Conservation (phyloP, 1,284 basidiomycete genomes). For the Rhizoctonia solani region DNA sequence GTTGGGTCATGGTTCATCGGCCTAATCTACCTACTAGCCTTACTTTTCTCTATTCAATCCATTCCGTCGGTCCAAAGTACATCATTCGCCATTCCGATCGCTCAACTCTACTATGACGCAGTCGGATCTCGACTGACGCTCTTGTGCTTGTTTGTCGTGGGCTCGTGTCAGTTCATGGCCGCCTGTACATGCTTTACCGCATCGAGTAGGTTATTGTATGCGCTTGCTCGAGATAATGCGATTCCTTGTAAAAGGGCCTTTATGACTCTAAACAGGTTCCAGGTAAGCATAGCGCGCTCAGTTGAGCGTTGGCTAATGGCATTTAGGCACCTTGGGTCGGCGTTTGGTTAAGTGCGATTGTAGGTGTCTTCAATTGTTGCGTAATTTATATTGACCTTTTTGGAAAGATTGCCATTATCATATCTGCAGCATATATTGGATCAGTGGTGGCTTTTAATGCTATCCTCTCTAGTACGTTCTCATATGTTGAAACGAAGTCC, state of each 20-base stretch:
- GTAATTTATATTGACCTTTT: slow-evolving; percentile 47
- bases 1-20: slow-evolving; percentile 65
- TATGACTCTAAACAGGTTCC: slow-evolving; percentile 57
- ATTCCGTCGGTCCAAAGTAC: slow-evolving; percentile 56
- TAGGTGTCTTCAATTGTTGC: slow-evolving; percentile 42
- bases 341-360: slow-evolving; percentile 50
- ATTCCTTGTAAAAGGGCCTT: slow-evolving; percentile 54
- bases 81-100: slow-evolving; percentile 59
- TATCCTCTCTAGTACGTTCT: slow-evolving; percentile 34
- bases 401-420: slow-evolving; percentile 42
- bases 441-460: slow-evolving; percentile 55
- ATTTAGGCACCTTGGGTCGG: slow-evolving; percentile 54
- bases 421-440: slow-evolving; percentile 63
- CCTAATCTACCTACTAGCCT: slow-evolving; percentile 61
- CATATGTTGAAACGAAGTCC: slow-evolving; percentile 43
- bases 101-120: slow-evolving; percentile 61
- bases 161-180: slow-evolving; percentile 59
- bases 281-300: slow-evolving; percentile 43
- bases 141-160: slow-evolving; percentile 57
- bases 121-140: slow-evolving; percentile 55
- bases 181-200: slow-evolving; percentile 64
- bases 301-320: background rate
- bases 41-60: slow-evolving; percentile 62
- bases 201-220: slow-evolving; percentile 61
- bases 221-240: slow-evolving; percentile 59